A percentile compares a stretch with the other conserved stretches of the same genome.
Conservation (phyloP, 352 stramenopile species). For the Aphanomyces invadans region DNA sequence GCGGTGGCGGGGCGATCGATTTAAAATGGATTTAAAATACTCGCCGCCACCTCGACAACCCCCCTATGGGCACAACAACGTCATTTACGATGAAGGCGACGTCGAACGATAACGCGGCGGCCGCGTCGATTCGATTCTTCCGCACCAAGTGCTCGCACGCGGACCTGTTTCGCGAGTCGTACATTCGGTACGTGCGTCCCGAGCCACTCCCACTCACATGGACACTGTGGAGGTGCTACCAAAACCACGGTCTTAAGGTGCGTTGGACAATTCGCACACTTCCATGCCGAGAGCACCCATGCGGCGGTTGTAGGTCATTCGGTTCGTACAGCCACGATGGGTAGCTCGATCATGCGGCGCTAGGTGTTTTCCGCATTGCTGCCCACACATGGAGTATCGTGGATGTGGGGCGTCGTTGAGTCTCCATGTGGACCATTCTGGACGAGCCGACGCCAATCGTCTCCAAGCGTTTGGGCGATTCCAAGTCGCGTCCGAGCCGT, state of each 20-base stretch:
- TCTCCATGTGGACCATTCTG: not conserved
- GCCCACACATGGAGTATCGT: not conserved
- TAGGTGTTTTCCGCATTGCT: slow-evolving; percentile 20
- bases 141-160: not conserved
- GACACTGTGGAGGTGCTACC: slow-evolving; percentile 12
- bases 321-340: not conserved
- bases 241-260: slow-evolving; percentile 12
- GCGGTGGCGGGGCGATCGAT: no score
- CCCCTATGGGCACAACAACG: not conserved
- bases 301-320: slow-evolving; percentile 6
- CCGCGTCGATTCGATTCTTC: no score
- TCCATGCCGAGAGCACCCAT: no score
- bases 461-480: slow-evolving; percentile 4
- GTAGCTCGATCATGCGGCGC: not conserved
- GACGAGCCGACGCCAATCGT: not conserved
- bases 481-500: not conserved
- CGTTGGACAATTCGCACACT: no score
- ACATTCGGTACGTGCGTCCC: slow-evolving; percentile 16
- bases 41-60: no score
- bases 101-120: no score
- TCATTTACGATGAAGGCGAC: not conserved
- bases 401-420: slow-evolving; percentile 3
- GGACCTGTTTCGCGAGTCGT: slow-evolving; percentile 1
- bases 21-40: no score
- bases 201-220: no score